phyloP scores from a whole-genome alignment of 768 basidiomycete genomes.

The Lentinula sp. region DNA sequence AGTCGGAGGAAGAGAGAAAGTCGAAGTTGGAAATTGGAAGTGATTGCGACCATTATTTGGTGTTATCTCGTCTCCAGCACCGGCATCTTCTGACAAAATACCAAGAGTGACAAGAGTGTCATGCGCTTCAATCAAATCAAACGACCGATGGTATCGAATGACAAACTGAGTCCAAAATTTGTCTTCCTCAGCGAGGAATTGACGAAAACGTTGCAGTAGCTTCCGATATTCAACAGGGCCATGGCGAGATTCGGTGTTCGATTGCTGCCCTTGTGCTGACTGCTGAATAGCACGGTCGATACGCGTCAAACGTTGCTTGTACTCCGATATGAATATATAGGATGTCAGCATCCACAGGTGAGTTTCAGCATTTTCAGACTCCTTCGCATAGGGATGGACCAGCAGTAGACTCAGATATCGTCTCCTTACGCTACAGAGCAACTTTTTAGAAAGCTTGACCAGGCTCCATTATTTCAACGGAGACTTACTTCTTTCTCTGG shows the following conservation, averaged over 20 bases:
- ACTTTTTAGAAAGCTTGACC: not conserved
- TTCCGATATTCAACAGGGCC: conserved; percentile 82
- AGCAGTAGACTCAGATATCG: conserved; percentile 67
- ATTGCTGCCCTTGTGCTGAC: conserved; percentile 27
- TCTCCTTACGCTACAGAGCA: conserved; percentile 51
- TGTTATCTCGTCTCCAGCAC: conserved; percentile 10
- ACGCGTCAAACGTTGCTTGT: conserved; percentile 67
- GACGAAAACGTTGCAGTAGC: conserved; percentile 80
- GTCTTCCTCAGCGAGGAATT: conserved; percentile 87
- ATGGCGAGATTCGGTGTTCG: conserved; percentile 31
- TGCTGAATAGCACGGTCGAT: conserved; percentile 56
- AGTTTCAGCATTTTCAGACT: conserved; percentile 75
- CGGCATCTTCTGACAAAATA: conserved; percentile 30
- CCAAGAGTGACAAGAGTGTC: conserved; percentile 52
- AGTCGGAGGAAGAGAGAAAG: conserved; percentile 32
- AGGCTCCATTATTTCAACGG: not conserved
- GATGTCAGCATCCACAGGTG: conserved; percentile 93
- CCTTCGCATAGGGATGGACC: conserved; percentile 59
- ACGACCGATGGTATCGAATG: conserved; percentile 66
- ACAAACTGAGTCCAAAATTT: conserved; percentile 86
- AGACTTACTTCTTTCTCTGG: conserved; percentile 75
- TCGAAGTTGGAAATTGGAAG: conserved; percentile 49
- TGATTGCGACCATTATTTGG: conserved; percentile 45
- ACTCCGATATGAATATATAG: conserved; percentile 75
- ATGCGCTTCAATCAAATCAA: conserved; percentile 55